Evolutionary conservation across 192 early-diverging fungal genomes (phyloP).

Genomic region (Podila epicladia): DNA sequence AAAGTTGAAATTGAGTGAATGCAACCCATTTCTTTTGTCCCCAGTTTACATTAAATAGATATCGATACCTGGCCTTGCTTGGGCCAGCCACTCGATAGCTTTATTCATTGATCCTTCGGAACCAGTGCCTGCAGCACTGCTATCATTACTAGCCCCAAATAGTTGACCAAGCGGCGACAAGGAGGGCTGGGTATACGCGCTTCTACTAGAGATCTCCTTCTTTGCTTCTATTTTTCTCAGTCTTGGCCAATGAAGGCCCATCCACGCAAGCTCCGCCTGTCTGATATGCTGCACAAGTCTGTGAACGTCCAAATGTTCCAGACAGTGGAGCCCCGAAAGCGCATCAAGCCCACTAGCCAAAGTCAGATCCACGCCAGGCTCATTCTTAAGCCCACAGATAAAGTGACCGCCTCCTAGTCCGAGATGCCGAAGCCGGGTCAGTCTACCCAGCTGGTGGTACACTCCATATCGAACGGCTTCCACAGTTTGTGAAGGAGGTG

Average conservation of each 20-base stretch:
- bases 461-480: slow-evolving; percentile 7
- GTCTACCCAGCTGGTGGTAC: slow-evolving; percentile 13
- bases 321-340: slow-evolving; percentile 11
- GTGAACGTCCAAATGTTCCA: slow-evolving; percentile 26
- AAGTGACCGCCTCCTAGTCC: slow-evolving; percentile 44
- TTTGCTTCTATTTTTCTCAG: slow-evolving; percentile 11
- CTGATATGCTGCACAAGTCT: not conserved
- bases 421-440: slow-evolving; percentile 16
- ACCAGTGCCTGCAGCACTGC: not conserved
- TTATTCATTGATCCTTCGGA: slow-evolving; percentile 12
- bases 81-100: slow-evolving; percentile 44
- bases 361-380: slow-evolving; percentile 32
- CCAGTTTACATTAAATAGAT: slow-evolving; percentile 4
- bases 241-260: slow-evolving; percentile 30
- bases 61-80: slow-evolving; percentile 23
- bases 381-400: slow-evolving; percentile 11
- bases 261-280: slow-evolving; percentile 25
- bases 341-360: slow-evolving; percentile 19
- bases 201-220: not conserved
- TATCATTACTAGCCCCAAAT: not conserved
- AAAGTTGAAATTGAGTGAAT: no score
- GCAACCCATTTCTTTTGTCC: not conserved
- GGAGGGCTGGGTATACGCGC: no score
- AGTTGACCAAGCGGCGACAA: not conserved
- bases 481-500: not conserved